Evolutionary conservation across 2,329 filamentous ascomycete species (phyloP), one percentile per base, ranked within the genome.

Genomic region (Epichloe sp.): DNA sequence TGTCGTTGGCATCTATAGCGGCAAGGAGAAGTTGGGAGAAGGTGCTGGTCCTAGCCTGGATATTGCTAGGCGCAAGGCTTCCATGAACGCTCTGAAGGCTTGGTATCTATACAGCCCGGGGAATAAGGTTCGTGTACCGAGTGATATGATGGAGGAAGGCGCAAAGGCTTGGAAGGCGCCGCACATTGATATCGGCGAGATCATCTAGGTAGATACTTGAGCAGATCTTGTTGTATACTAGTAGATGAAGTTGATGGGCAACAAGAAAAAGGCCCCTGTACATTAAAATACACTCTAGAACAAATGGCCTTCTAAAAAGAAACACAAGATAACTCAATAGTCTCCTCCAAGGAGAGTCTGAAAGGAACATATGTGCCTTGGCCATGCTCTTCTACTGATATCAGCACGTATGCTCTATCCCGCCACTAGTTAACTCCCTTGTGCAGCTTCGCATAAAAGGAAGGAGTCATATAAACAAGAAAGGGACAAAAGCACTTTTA

Each of bases 71-170:
- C 76, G 79, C 56, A 79, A 87, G 65, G 93, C 93, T 19, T 82
- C 87, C 38, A 90, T 94, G 62, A 83, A 85, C 56, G 83, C 89
- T 17, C 74, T 98, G 63, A 95, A 95, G 75, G 77, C 84, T 5
- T 98, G 93, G 93, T 98, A 98, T 68, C 74, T 98, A 49, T 98
- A 98, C 73, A 90, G 83, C 65, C 91, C 93, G 31, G 74, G 77
- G 51, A 70, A 74, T 58, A 70, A 79, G 56, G 77, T 81, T 47
- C 75, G 77, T 52, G 73, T 88, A 54, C 85, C 85, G 23, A 87
- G 84, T 63, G 82, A 86, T 56, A 84, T 79, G 71, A 75, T 85
- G 58, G 72, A 76, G 50, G 73, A 79, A 56, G 76, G 73, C 45
- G 79, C 80, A 43, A 71, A 71, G 60, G 73, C 77, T 5, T 88